Conservation (phyloP, 2,329 filamentous ascomycete genomes). For the Talaromyces sp. region DNA sequence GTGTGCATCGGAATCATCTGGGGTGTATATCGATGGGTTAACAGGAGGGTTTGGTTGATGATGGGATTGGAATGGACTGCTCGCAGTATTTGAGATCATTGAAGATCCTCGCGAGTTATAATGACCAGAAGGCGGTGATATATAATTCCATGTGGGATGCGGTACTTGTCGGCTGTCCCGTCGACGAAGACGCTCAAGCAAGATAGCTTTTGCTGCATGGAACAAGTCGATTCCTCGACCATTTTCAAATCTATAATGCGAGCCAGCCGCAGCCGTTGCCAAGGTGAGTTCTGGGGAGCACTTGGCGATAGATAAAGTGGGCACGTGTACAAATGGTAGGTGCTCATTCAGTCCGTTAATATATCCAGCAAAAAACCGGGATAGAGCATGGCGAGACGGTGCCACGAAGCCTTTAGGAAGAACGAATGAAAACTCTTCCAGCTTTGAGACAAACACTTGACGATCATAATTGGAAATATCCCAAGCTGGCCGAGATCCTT, state of each 20-base stretch:
- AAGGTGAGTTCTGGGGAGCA: slow-evolving; percentile 54
- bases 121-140: slow-evolving; percentile 39
- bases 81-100: slow-evolving; percentile 44
- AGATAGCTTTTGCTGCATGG: slow-evolving; percentile 58
- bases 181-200: slow-evolving; percentile 55
- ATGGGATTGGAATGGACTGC: slow-evolving; percentile 47
- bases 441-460: slow-evolving; percentile 47
- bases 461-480: slow-evolving; percentile 52
- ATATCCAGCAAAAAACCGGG: slow-evolving; percentile 55
- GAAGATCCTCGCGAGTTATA: slow-evolving; percentile 46
- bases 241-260: slow-evolving; percentile 53
- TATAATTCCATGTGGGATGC: slow-evolving; percentile 46
- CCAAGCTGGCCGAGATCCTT: slow-evolving; percentile 48
- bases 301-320: slow-evolving; percentile 50
- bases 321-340: slow-evolving; percentile 55
- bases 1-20: slow-evolving; percentile 49
- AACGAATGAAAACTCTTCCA: slow-evolving; percentile 50
- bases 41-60: slow-evolving; percentile 33
- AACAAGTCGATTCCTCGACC: slow-evolving; percentile 59
- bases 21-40: slow-evolving; percentile 38
- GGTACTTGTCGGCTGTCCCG: slow-evolving; percentile 51
- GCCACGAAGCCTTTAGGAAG: slow-evolving; percentile 51
- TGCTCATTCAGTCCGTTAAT: slow-evolving; percentile 56
- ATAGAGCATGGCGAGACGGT: slow-evolving; percentile 53
- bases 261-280: slow-evolving; percentile 54